Evolutionary conservation across 164 flowering plant species (phyloP), one percentile per base, ranked within the genome.

Genomic region (Platanus orientalis): DNA sequence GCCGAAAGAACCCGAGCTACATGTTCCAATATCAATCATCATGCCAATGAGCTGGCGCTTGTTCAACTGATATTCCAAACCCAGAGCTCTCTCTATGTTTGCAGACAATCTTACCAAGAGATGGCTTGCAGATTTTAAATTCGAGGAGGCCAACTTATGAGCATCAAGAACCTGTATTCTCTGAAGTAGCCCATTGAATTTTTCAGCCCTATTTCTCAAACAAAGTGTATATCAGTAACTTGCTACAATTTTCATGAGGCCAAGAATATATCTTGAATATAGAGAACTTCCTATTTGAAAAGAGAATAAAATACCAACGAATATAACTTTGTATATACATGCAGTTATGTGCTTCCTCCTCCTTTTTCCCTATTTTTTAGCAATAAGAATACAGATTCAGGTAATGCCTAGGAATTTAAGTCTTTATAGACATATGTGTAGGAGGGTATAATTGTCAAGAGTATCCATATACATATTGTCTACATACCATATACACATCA

Each of bases 181-280:
- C 72, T 78, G 82, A 42, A 81, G 78, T 40, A 86, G 80, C 57
- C 80, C 72, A 68, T 75, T 65, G 75, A 83, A 86, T 53, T 65
- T 78, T 63, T 81, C 84, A 55, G 86, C 83, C 87, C 92, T 86
- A 65, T 65, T 63, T 62, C 61, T 62, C 50, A 19, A 60, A 42
- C 48, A 53, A 66, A 61, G 25, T 27, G 29, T 57, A 48, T 16
- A 66, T 75, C 69, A 78, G 75, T 60, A 56, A 56, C 57, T 42
- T 24, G 21, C 27, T 54, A 28, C 21, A 66, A 63, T 44, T 24
- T 21, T 47, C 13, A 36, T 1, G 9, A 36, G 42, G 13, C 42
- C 42, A 36, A 36, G 42, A 36, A 32, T 7, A 36, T 36, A 36
- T 7, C 42, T 36, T 36, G 10, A 36, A 36, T 7, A 36, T 14